phyloP scores from a whole-genome alignment of 192 early-diverging fungal species.

The Rhizoclosmatium sp. region DNA sequence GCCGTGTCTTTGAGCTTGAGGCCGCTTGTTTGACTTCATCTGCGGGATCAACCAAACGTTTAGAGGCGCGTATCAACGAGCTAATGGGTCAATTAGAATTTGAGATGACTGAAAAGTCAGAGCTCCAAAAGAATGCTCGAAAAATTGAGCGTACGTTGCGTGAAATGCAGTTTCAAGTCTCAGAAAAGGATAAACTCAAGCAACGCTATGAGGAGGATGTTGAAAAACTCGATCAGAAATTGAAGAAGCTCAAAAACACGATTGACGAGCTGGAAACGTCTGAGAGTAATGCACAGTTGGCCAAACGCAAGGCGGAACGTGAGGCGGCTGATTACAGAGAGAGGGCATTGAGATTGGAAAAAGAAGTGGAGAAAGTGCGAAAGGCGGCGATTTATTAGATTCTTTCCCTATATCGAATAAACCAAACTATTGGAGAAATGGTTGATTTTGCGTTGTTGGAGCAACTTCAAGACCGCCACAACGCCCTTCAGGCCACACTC shows the following conservation, averaged over 20 bases:
- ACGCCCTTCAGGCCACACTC: background rate
- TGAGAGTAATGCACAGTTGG: conserved; percentile 65
- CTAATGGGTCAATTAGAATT: conserved; percentile 62
- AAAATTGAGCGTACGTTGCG: conserved; percentile 79
- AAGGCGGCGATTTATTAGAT: conserved; percentile 9
- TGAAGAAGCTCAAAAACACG: conserved; percentile 66
- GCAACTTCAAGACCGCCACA: background rate
- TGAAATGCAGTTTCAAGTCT: conserved; percentile 86
- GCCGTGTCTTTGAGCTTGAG: conserved; percentile 81
- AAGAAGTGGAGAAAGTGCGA: conserved; percentile 59
- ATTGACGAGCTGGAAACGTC: conserved; percentile 73
- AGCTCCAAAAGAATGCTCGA: conserved; percentile 63
- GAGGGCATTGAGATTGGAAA: conserved; percentile 59
- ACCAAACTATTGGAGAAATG: too few relatives aligned
- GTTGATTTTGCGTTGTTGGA: background rate
- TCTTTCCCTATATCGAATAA: background rate
- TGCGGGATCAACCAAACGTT: conserved; percentile 59
- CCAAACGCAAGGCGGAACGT: conserved; percentile 76
- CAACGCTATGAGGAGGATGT: conserved; percentile 70
- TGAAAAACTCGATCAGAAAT: conserved; percentile 73
- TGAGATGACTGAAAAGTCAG: conserved; percentile 72
- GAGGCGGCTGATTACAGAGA: conserved; percentile 71
- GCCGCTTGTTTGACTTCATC: conserved; percentile 63
- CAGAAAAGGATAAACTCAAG: conserved; percentile 81
- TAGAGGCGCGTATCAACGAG: conserved; percentile 71